Percentiles rank a stretch among this genome's conserved stretches.
Conservation (phyloP, 495 filamentous ascomycete species). For the Xylaria cubensis region DNA sequence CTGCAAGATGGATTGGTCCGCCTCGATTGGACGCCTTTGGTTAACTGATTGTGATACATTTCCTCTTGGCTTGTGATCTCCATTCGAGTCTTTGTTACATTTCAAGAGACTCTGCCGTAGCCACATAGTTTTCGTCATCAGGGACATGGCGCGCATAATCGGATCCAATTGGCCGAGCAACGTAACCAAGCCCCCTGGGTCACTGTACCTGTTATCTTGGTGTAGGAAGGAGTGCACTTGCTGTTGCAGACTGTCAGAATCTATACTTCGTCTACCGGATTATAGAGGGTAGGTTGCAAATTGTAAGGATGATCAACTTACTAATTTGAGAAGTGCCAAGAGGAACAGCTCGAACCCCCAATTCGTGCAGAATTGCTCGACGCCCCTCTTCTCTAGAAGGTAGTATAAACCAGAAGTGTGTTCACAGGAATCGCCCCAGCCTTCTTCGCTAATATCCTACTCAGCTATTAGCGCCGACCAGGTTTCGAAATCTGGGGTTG, state of each 20-base stretch:
- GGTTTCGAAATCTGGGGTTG: not conserved
- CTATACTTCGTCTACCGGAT: not conserved
- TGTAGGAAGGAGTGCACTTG: constrained; percentile 28
- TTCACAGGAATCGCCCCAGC: constrained; percentile 23
- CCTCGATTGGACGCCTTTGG: not conserved
- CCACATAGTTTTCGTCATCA: constrained; percentile 31
- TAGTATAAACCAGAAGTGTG: constrained; percentile 28
- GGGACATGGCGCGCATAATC: constrained; percentile 25
- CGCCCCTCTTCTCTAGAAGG: constrained; percentile 28
- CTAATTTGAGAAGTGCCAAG: constrained; percentile 25
- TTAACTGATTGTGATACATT: not conserved
- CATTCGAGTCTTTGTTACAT: not conserved
- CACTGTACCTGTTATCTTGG: constrained; percentile 28
- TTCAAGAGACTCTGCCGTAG: constrained; percentile 28
- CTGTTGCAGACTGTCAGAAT: constrained; percentile 6
- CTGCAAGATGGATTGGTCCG: constrained; percentile 25
- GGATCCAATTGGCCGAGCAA: constrained; percentile 18
- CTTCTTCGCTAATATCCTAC: constrained; percentile 29
- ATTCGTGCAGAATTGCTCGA: constrained; percentile 26
- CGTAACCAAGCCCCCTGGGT: constrained; percentile 26
- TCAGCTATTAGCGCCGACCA: not conserved
- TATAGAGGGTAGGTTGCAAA: not conserved
- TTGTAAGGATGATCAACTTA: not conserved
- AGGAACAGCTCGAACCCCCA: constrained; percentile 28
- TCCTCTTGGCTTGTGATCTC: not conserved